Base-by-base conservation (phyloP, 345 rosid genomes). In the Orychophragmus violaceus region DNA sequence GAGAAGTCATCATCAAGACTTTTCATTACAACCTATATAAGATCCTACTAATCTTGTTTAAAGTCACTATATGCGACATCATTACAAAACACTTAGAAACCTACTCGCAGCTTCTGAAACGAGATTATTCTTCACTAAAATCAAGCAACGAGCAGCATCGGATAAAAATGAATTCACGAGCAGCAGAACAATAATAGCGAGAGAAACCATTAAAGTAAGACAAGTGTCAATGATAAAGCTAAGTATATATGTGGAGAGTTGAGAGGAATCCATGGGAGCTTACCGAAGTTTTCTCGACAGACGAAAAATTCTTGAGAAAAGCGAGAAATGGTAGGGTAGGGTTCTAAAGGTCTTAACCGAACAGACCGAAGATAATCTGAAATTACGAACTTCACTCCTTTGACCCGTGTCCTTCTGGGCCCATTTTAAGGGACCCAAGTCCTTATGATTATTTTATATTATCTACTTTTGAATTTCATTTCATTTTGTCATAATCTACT, bases 371-470 rank as follows among this genome's bases (percentile, higher is more conserved):
- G n/a, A n/a, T n/a, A n/a, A n/a, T n/a, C n/a, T n/a, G n/a, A n/a
- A n/a, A n/a, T n/a, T n/a, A n/a, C n/a, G n/a, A n/a, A 18, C 33
- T 59, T 12, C 1, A 57, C 27, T 45, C 50, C 32, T 58, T 68
- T 58, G 58, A 68, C 73, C 0, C 57, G 72, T 57, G 48, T 68
- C 45, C 30, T 56, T 32, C 25, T 45, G 35, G 46, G 41, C 62
- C 62, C 52, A 22, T 8, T 41, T 50, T 1, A 24, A 32, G 55
- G 22, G 64, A 22, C 55, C 55, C 35, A 17, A 21, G 30, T 44
- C 72, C 2, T 29, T 16, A n/a, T 16, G 8, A 29, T 22, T 68
- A 6, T 22, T 27, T 42, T 42, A 42, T 4, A 3, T 44, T 28
- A 41, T 66, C 37, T 54, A 27, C 30, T 27, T 27, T 27, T 27